phyloP scores from a whole-genome alignment of 2,329 filamentous ascomycete species.

The Scytalidium lignicola region DNA sequence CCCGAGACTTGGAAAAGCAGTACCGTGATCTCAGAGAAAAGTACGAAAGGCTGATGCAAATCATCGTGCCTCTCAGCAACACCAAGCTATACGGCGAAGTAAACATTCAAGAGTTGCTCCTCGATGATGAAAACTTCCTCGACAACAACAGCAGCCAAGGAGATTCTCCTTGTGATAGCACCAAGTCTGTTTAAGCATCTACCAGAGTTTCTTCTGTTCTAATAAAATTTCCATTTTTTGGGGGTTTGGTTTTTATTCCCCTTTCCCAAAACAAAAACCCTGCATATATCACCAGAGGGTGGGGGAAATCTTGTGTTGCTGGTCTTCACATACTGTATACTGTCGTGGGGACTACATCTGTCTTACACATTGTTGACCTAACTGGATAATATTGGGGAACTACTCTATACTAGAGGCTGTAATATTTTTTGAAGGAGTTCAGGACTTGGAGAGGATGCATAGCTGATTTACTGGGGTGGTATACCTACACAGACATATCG shows the following conservation, averaged over 20 bases:
- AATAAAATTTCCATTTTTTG: not conserved
- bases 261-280: not conserved
- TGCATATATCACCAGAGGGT: not conserved
- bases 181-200: not conserved
- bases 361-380: not conserved
- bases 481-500: not conserved
- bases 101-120: not conserved
- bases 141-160: not conserved
- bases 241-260: not conserved
- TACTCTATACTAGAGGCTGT: not conserved
- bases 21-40: slow-evolving; percentile 4
- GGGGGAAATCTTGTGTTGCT: not conserved
- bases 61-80: not conserved
- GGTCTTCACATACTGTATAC: not conserved
- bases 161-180: not conserved
- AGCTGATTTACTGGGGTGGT: not conserved
- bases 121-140: not conserved
- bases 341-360: not conserved
- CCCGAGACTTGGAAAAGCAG: slow-evolving; percentile 9
- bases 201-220: not conserved
- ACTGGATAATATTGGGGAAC: not conserved
- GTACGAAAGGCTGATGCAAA: not conserved
- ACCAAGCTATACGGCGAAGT: not conserved
- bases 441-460: not conserved
- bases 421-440: not conserved